Evolutionary conservation across 345 rosid genomes (phyloP).

Genomic region (Linum trigynum): DNA sequence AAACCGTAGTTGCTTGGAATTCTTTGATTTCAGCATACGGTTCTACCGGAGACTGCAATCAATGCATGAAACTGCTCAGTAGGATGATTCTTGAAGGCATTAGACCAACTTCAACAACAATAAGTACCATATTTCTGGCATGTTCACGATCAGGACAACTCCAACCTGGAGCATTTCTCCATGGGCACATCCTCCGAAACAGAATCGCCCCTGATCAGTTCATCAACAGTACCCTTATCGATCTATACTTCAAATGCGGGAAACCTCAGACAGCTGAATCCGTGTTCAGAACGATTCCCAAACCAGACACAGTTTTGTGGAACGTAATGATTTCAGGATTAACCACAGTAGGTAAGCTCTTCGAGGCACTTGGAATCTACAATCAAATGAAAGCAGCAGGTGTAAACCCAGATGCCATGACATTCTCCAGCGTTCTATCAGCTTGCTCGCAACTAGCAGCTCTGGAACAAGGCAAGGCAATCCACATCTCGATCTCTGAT

Average conservation of each 20-base stretch:
- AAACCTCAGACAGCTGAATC: conserved; percentile 39
- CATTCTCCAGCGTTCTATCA: conserved; percentile 46
- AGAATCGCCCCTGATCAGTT: conserved; percentile 30
- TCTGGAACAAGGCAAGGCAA: conserved; percentile 54
- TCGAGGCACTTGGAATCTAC: conserved; percentile 34
- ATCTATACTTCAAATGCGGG: conserved; percentile 56
- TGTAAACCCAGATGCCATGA: conserved; percentile 47
- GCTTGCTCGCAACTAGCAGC: conserved; percentile 65
- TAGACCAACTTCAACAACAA: conserved; percentile 42
- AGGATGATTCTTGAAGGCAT: conserved; percentile 49
- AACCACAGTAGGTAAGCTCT: conserved; percentile 35
- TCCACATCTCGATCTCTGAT: conserved; percentile 35
- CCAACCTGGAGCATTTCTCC: conserved; percentile 42
- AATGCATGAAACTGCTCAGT: conserved; percentile 41
- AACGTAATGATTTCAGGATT: conserved; percentile 66
- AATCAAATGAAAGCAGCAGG: conserved; percentile 33
- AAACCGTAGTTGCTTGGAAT: conserved; percentile 57
- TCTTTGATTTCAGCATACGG: conserved; percentile 46
- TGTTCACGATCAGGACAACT: conserved; percentile 50
- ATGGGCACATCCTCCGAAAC: conserved; percentile 43
- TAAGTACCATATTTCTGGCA: conserved; percentile 47
- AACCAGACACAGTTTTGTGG: conserved; percentile 31
- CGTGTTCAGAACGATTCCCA: conserved; percentile 30
- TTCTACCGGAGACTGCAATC: conserved; percentile 35
- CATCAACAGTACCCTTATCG: neutral